A percentile compares a stretch with the other conserved stretches of the same genome.
phyloP scores from a whole-genome alignment of 805 yeast species.

The Kuraishia borneana region DNA sequence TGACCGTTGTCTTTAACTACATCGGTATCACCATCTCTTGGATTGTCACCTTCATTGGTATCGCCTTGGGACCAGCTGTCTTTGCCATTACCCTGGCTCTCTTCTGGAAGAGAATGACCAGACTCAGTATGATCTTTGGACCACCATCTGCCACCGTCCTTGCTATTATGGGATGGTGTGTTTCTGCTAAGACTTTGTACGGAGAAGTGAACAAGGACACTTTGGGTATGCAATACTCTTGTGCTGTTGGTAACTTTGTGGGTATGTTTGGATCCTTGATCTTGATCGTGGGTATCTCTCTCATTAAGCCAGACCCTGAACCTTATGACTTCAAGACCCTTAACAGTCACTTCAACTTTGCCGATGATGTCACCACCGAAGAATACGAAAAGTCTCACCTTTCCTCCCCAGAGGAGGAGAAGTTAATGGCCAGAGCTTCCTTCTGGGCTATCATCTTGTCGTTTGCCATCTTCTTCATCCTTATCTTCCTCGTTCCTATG shows the following conservation, averaged over 20 bases:
- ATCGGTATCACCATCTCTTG: conserved; percentile 28
- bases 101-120: conserved; percentile 26
- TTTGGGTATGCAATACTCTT: conserved; percentile 30
- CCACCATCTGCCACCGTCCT: conserved; percentile 40
- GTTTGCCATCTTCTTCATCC: conserved; percentile 13
- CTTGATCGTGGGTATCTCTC: conserved; percentile 17
- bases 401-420: conserved; percentile 8
- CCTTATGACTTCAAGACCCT: conserved; percentile 16
- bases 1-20: conserved; percentile 27
- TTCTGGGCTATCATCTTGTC: conserved; percentile 12
- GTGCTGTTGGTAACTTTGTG: conserved; percentile 34
- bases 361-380: conserved; percentile 22
- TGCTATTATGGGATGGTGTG: conserved; percentile 35
- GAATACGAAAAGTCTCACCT: conserved; percentile 17
- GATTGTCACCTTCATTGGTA: conserved; percentile 34
- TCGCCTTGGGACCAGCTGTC: conserved; percentile 39
- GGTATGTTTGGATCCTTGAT: conserved; percentile 21
- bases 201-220: conserved; percentile 31
- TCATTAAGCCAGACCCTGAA: conserved; percentile 12
- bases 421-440: conserved; percentile 13
- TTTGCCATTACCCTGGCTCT: conserved; percentile 33
- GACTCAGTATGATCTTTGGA: conserved; percentile 25
- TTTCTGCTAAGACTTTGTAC: conserved; percentile 29
- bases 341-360: conserved; percentile 15
- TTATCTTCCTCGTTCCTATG: conserved; percentile 18